A percentile compares a stretch with the other conserved stretches of the same genome.
These are phyloP conservation scores for Elasticomyces elasticus DNA, from an alignment of 495 filamentous ascomycete genomes.

Conservation along the genomic window DNA sequence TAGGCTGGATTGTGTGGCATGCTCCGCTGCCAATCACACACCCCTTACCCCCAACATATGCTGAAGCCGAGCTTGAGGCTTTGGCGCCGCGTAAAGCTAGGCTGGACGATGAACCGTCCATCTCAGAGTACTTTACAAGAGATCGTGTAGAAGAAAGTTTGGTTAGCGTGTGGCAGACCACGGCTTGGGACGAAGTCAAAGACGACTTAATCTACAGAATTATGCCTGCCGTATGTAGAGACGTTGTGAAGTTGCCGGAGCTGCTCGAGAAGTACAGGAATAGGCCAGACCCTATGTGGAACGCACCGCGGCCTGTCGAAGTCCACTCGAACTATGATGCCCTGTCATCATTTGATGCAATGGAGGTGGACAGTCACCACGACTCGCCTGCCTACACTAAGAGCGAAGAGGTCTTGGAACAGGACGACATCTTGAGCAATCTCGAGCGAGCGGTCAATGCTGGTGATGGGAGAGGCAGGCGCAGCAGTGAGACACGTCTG, in stretches of 20 bases:
- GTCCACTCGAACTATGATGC: neutral
- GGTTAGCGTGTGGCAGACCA: constrained; percentile 29
- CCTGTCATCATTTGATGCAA: neutral
- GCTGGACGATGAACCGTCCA: constrained; percentile 26
- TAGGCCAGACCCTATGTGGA: constrained; percentile 9
- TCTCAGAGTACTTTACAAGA: constrained; percentile 31
- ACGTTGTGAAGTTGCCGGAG: constrained; percentile 8
- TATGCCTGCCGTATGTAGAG: constrained; percentile 16
- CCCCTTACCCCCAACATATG: constrained; percentile 27
- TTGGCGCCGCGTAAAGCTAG: constrained; percentile 19
- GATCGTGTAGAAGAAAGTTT: constrained; percentile 25
- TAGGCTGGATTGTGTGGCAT: constrained; percentile 32
- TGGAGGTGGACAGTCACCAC: neutral
- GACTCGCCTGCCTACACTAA: neutral
- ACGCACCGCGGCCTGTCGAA: neutral
- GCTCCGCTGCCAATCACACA: constrained; percentile 28
- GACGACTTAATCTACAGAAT: constrained; percentile 30
- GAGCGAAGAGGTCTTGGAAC: constrained; percentile 8
- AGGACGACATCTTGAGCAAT: constrained; percentile 28
- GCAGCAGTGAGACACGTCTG: neutral
- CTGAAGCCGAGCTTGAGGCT: constrained; percentile 30
- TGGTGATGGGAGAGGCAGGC: neutral
- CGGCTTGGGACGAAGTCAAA: constrained; percentile 27
- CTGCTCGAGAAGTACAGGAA: constrained; percentile 10
- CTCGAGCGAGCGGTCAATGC: constrained; percentile 26